A percentile compares a stretch with the other conserved stretches of the same genome.
Evolutionary conservation across 2,329 filamentous ascomycete species (phyloP).

Genomic region (Cordyceps javanica): DNA sequence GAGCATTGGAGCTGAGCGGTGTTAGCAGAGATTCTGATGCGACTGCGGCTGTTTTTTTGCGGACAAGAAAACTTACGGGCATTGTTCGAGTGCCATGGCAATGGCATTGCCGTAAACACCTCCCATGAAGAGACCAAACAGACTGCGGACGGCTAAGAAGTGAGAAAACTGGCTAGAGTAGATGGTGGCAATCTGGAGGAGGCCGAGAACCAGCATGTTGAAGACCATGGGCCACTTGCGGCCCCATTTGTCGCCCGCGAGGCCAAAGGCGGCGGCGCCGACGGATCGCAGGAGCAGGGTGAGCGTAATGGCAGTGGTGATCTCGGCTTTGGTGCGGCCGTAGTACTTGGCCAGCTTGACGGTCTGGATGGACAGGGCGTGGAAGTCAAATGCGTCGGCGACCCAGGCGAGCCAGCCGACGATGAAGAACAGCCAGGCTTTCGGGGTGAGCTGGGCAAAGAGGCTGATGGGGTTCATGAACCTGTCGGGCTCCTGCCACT

Average conservation of each 20-base stretch:
- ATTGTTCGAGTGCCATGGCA: constrained; percentile 71
- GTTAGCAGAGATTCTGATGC: constrained; percentile 10
- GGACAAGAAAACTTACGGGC: constrained; percentile 52
- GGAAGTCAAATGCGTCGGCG: constrained; percentile 79
- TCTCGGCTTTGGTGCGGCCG: constrained; percentile 51
- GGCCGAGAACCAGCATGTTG: constrained; percentile 68
- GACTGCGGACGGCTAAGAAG: constrained; percentile 66
- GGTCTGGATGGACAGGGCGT: constrained; percentile 73
- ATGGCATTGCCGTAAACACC: constrained; percentile 75
- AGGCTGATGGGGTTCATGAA: constrained; percentile 67
- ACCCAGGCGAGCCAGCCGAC: constrained; percentile 73
- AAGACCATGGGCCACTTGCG: constrained; percentile 79
- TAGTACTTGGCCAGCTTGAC: constrained; percentile 57
- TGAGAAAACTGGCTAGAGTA: constrained; percentile 66
- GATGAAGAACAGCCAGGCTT: constrained; percentile 70
- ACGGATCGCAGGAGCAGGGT: constrained; percentile 69
- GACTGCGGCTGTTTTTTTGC: not conserved
- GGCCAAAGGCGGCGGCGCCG: constrained; percentile 69
- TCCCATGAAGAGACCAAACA: constrained; percentile 77
- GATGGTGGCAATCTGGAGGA: constrained; percentile 68
- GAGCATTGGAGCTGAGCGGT: constrained; percentile 47
- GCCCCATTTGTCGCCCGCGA: constrained; percentile 72
- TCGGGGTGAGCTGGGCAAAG: constrained; percentile 54
- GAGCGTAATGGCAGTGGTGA: constrained; percentile 69
- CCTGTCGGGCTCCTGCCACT: constrained; percentile 62